Evolutionary conservation across 163 green algal species (phyloP).

Genomic region (Scenedesmus sp.): DNA sequence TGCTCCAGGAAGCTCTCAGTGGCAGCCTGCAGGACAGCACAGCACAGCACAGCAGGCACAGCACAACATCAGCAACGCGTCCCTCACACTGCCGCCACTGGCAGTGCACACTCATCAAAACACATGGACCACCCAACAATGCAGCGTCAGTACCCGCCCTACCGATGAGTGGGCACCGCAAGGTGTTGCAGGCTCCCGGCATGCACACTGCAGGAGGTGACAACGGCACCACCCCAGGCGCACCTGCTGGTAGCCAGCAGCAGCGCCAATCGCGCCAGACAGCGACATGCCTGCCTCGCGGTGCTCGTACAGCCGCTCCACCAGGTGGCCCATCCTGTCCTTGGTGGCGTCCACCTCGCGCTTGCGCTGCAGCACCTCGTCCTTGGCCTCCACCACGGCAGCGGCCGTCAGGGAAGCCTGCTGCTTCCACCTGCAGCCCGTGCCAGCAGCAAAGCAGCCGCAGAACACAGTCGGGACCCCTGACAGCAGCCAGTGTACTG

Average conservation of each 20-base stretch:
- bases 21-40: slow-evolving; percentile 11
- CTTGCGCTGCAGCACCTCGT: slow-evolving; percentile 84
- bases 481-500: no score
- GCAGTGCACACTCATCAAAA: no score
- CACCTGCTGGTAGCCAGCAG: slow-evolving; percentile 57
- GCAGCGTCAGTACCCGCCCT: no score
- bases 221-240: neutral
- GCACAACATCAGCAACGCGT: neutral
- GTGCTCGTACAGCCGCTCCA: slow-evolving; percentile 81
- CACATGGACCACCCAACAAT: no score
- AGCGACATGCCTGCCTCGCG: slow-evolving; percentile 74
- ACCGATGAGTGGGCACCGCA: no score
- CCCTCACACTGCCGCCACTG: no score
- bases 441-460: neutral
- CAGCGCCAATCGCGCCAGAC: slow-evolving; percentile 63
- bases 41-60: neutral
- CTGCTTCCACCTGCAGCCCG: slow-evolving; percentile 68
- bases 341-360: slow-evolving; percentile 82
- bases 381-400: slow-evolving; percentile 80
- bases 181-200: no score
- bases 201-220: neutral
- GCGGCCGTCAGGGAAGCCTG: slow-evolving; percentile 74
- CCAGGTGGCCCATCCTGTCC: slow-evolving; percentile 83
- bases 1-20: slow-evolving; percentile 19
- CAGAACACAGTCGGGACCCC: no score